Evolutionary conservation across 345 rosid species (phyloP), one percentile per base, ranked within the genome.

Genomic region (Hibiscus syriacus): DNA sequence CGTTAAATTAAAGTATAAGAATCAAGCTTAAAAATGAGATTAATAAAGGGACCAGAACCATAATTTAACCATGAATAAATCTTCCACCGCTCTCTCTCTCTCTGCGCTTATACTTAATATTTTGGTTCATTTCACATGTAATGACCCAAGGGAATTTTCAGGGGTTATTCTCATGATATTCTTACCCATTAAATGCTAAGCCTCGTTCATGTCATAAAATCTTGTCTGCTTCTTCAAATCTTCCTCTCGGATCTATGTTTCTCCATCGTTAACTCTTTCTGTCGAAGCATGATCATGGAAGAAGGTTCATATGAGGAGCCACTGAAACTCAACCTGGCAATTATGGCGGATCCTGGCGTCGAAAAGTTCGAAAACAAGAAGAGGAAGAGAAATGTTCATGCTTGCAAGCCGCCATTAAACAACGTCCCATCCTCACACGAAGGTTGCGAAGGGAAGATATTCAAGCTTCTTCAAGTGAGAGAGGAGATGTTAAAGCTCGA

Each of bases 401-500:
- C 16, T 39, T 41, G 22, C 41, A 50, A 66, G 54, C 38, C 10
- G 38, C 13, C 41, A 32, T 25, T 25, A 16, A 55, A 52, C 30
- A 34, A 34, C 38, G 38, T 34, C 10, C 23, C 25, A 4, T 61
- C 73, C 12, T 52, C 78, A 4, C n/a, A 46, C 38, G 78, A 75
- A 11, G 80, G 74, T 8, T 68, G 66, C 16, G 89, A 87, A 67
- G 82, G 80, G 25, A 83, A 83, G 70, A 73, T 87, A 5, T 82
- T 79, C 27, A 66, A 46, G 67, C 80, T 87, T 7, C 87, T 85
- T 14, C 84, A 82, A 64, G 68, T 66, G 77, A 80, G 92, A 54
- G 92, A 87, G 5, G 81, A 82, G 17, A 83, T 83, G 88, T 26
- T 87, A 26, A 82, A 77, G 55, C 39, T 65, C 16, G 81, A 80